phyloP scores from a whole-genome alignment of 805 yeast genomes.

The Lachancea dasiensis region DNA sequence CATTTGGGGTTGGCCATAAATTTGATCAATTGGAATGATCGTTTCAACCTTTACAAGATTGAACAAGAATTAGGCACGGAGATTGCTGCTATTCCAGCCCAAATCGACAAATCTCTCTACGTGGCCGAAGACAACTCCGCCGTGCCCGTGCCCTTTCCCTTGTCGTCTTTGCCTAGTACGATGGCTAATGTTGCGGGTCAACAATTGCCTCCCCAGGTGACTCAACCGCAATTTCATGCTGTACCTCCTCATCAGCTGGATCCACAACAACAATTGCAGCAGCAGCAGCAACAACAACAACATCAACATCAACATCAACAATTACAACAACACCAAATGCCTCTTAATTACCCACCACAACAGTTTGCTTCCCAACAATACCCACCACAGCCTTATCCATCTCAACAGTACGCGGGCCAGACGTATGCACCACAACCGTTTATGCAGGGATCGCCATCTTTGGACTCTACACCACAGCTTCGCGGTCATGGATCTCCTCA shows the following conservation, averaged over 20 bases:
- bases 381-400: constrained; percentile 5
- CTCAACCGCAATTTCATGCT: constrained; percentile 30
- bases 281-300: constrained; percentile 30
- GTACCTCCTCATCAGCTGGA: constrained; percentile 18
- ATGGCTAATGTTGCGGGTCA: constrained; percentile 25
- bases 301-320: constrained; percentile 3
- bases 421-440: constrained; percentile 5
- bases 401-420: constrained; percentile 7
- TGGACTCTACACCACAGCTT: constrained; percentile 14
- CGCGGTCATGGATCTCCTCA: constrained; percentile 10
- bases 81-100: constrained; percentile 93
- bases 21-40: constrained; percentile 93
- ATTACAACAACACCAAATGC: constrained; percentile 17
- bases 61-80: constrained; percentile 98
- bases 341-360: constrained; percentile 13
- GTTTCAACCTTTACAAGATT: constrained; percentile 86
- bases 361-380: neutral
- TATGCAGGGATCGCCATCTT: constrained; percentile 3
- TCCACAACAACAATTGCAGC: constrained; percentile 29
- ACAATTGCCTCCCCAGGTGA: constrained; percentile 24
- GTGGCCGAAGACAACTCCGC: constrained; percentile 71
- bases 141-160: constrained; percentile 86
- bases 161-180: constrained; percentile 48
- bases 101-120: constrained; percentile 80
- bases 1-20: constrained; percentile 97